Base-by-base conservation (phyloP, 1,139 yeast species). In the Entelexis paramagnoliae region DNA sequence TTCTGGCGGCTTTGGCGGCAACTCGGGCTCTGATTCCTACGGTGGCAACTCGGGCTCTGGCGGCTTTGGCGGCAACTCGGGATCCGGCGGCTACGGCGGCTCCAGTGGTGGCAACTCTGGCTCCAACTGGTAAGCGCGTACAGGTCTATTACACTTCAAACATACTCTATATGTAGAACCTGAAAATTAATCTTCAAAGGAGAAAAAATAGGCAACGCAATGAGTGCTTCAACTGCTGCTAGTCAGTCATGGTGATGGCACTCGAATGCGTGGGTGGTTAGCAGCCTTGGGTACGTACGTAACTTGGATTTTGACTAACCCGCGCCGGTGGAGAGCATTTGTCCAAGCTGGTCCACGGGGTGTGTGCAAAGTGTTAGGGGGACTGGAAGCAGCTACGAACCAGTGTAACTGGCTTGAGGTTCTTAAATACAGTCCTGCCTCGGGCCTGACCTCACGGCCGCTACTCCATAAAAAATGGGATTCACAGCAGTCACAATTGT, bases 401-500 rank as follows among this genome's bases (percentile, higher is more conserved):
- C 6, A 22, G 24, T 6, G 24, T 4, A 22, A 4, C 24, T 22
- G 6, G 6, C 24, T 22, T 6, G 24, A 4, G 24, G 6, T 4
- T 6, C 6, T 22, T 22, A 4, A 4, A 22, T 22, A 4, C 24
- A 4, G 24, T 6, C 24, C 6, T 6, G 24, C 24, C 24, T 22
- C 24, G 24, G 24, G 24, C 24, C 39, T 35, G 24, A 9, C n/a
- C n/a, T n/a, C n/a, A n/a, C n/a, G n/a, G n/a, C n/a, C n/a, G n/a
- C n/a, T n/a, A n/a, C n/a, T n/a, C n/a, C n/a, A n/a, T n/a, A n/a
- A n/a, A n/a, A n/a, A 2, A 55, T 50, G 63, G 56, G 55, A 54
- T 63, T 46, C 28, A 51, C 57, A 38, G 51, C 54, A 35, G 61
- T 38, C 39, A 49, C 54, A 22, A 53, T 56, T 43, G 55, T 56